A percentile compares a stretch with the other conserved stretches of the same genome.
Conservation (phyloP, 1,284 basidiomycete species). For the Melampsora americana region DNA sequence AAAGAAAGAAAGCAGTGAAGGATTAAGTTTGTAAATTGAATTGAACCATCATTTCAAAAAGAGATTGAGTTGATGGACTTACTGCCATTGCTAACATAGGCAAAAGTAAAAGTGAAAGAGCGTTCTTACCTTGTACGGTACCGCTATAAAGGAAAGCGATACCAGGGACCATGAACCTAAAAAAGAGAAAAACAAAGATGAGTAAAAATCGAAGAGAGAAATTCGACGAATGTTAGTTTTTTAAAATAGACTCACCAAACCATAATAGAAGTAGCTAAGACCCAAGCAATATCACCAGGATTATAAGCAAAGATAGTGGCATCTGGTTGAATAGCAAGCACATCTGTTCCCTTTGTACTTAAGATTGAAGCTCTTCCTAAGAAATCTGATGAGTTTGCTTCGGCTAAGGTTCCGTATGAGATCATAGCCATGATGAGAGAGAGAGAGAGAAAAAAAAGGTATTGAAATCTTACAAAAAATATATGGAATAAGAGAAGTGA, state of each 20-base stretch:
- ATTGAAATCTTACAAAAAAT: too few species aligned
- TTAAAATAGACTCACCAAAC: constrained; percentile 59
- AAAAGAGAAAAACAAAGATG: constrained; percentile 5
- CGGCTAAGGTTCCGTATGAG: constrained; percentile 26
- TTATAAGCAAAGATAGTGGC: constrained; percentile 47
- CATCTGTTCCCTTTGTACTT: constrained; percentile 47
- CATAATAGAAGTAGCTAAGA: constrained; percentile 73
- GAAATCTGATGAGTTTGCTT: constrained; percentile 12
- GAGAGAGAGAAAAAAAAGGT: too few species aligned
- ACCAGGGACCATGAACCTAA: constrained; percentile 34
- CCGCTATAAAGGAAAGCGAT: constrained; percentile 78
- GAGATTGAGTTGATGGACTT: constrained; percentile 31
- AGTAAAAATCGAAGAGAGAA: background rate
- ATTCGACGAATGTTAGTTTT: background rate
- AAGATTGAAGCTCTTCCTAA: constrained; percentile 13
- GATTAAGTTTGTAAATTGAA: background rate
- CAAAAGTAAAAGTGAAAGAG: constrained; percentile 59
- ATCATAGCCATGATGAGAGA: constrained; percentile 15
- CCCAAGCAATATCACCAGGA: constrained; percentile 53
- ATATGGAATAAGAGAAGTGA: constrained; percentile 45
- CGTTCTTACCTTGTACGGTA: constrained; percentile 67
- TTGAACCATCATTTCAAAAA: background rate
- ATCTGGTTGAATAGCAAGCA: constrained; percentile 28
- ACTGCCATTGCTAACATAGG: constrained; percentile 55
- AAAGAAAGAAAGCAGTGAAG: background rate